phyloP scores from a whole-genome alignment of 23 red algal species.

The Gracilaria gracilis region DNA sequence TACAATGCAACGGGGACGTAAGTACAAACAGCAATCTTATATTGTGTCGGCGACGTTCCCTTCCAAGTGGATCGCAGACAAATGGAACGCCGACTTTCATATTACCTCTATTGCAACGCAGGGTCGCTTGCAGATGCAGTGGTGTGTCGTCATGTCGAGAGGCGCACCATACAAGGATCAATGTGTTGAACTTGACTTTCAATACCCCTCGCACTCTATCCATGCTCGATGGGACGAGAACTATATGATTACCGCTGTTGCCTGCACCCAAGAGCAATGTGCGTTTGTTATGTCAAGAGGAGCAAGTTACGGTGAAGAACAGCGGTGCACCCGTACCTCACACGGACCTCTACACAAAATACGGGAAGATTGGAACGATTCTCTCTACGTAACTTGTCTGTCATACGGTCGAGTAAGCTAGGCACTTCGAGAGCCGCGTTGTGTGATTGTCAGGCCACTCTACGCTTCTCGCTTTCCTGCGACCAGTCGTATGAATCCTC shows the following conservation, averaged over 20 bases:
- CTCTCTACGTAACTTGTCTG: slow-evolving; percentile 86
- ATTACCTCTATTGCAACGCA: slow-evolving; percentile 96
- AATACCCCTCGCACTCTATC: slow-evolving; percentile 95
- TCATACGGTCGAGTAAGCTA: slow-evolving; percentile 93
- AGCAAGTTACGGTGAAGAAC: slow-evolving; percentile 92
- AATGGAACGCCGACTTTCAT: slow-evolving; percentile 94
- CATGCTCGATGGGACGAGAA: slow-evolving; percentile 99
- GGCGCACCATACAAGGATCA: slow-evolving; percentile 97
- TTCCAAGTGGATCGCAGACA: slow-evolving; percentile 98
- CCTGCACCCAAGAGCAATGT: slow-evolving; percentile 90
- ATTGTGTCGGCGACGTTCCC: slow-evolving; percentile 98
- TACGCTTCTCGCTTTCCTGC: background rate
- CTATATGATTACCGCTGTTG: slow-evolving; percentile 97
- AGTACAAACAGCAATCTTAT: slow-evolving; percentile 98
- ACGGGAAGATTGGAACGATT: slow-evolving; percentile 97
- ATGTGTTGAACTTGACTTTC: slow-evolving; percentile 96
- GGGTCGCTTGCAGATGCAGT: slow-evolving; percentile 93
- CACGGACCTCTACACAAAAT: slow-evolving; percentile 98
- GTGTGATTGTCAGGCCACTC: background rate
- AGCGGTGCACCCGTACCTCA: slow-evolving; percentile 95
- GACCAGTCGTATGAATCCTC: background rate
- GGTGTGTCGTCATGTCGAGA: slow-evolving; percentile 96
- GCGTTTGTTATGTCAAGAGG: slow-evolving; percentile 97
- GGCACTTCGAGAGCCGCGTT: background rate
- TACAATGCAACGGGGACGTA: slow-evolving; percentile 87